Conservation (phyloP, 2,329 filamentous ascomycete genomes). For the Diplodia corticola region DNA sequence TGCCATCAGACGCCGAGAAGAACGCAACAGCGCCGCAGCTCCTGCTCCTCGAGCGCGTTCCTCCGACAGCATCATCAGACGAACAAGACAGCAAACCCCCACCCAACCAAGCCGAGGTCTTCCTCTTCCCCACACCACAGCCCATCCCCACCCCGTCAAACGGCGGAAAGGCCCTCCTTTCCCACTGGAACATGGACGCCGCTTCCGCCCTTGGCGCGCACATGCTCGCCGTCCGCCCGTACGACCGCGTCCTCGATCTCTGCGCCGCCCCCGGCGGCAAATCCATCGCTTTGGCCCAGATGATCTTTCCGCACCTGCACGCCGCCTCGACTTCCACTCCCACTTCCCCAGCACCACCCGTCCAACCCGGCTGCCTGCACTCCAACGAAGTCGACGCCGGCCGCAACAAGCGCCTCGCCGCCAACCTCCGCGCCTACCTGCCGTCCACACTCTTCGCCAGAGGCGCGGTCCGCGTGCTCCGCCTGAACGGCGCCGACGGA, state of each 20-base stretch:
- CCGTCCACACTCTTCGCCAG: slow-evolving; percentile 26
- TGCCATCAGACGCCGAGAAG: background rate
- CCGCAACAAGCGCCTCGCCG: slow-evolving; percentile 37
- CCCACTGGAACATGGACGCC: slow-evolving; percentile 36
- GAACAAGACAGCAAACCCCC: background rate
- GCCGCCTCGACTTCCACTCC: background rate
- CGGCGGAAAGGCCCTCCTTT: slow-evolving; percentile 24
- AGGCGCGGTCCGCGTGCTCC: slow-evolving; percentile 27
- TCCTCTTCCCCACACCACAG: slow-evolving; percentile 29
- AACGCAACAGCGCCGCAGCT: background rate
- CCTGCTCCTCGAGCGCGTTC: background rate
- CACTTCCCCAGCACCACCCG: background rate
- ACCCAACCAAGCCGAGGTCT: background rate
- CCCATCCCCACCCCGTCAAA: background rate
- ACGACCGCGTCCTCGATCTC: slow-evolving; percentile 43
- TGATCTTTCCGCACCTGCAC: slow-evolving; percentile 31
- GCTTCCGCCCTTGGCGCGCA: slow-evolving; percentile 30
- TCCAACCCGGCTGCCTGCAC: slow-evolving; percentile 35
- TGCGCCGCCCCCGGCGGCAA: slow-evolving; percentile 45
- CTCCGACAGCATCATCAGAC: background rate
- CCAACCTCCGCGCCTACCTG: slow-evolving; percentile 30
- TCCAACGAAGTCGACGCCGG: slow-evolving; percentile 40
- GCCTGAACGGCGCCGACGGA: slow-evolving; percentile 29
- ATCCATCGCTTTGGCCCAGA: slow-evolving; percentile 37
- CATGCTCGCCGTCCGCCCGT: slow-evolving; percentile 37